Percentiles rank a stretch among this genome's conserved stretches.
These are phyloP conservation scores for Mycosphaerelloides madeirae DNA, from an alignment of 2,329 filamentous ascomycete genomes.

Conservation along the genomic window DNA sequence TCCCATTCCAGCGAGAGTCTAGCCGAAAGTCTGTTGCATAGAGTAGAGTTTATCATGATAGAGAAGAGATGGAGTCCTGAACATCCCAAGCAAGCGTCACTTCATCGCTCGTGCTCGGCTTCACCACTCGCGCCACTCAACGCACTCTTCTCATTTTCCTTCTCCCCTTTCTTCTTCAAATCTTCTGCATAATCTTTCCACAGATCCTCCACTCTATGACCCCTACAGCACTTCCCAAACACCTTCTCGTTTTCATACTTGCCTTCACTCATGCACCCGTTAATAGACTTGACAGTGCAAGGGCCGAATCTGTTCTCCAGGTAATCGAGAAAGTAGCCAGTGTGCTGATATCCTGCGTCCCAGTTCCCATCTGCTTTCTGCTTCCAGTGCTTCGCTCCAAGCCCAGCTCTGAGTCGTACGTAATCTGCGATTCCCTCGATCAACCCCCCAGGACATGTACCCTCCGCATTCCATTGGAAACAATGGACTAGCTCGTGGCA, in stretches of 20 bases:
- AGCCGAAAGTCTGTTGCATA: too few relatives aligned
- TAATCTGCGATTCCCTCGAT: conserved; percentile 93
- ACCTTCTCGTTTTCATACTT: conserved; percentile 57
- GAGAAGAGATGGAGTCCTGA: too few relatives aligned
- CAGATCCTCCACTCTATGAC: conserved; percentile 60
- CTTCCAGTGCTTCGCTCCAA: conserved; percentile 82
- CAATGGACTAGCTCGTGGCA: conserved; percentile 94
- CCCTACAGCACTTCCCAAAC: conserved; percentile 36
- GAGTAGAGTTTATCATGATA: too few relatives aligned
- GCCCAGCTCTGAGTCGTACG: conserved; percentile 69
- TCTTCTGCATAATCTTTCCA: conserved; percentile 67
- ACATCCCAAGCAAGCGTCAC: too few relatives aligned
- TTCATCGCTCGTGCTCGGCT: conserved; percentile 9
- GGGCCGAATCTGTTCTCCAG: conserved; percentile 60
- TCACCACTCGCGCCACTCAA: conserved; percentile 1
- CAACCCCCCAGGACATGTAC: conserved; percentile 60
- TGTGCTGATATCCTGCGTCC: conserved; percentile 87
- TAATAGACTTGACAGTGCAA: conserved; percentile 53
- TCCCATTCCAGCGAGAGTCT: too few relatives aligned
- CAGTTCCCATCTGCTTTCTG: conserved; percentile 57
- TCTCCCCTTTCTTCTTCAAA: conserved; percentile 36
- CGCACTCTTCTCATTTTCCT: conserved; percentile 13
- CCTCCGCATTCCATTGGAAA: conserved; percentile 71
- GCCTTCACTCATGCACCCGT: conserved; percentile 60
- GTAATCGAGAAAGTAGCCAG: conserved; percentile 86